phyloP scores from a whole-genome alignment of 2,329 filamentous ascomycete genomes.

The Cytospora paraplurivora region DNA sequence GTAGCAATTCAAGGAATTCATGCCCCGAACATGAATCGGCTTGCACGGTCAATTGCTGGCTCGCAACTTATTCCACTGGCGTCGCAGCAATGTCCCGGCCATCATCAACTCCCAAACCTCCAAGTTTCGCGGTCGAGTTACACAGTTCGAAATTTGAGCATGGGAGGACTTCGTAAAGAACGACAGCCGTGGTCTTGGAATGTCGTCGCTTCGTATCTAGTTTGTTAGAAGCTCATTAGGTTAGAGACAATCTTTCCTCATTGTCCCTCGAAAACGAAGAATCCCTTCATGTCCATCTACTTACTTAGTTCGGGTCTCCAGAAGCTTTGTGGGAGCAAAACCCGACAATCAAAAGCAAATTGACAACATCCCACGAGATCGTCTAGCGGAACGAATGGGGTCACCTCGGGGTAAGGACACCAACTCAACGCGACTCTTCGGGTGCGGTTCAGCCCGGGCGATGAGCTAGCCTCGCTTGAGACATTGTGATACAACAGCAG shows the following conservation, averaged over 20 bases:
- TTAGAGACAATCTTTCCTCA: neutral
- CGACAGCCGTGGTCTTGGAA: neutral
- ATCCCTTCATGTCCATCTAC: neutral
- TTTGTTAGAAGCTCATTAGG: neutral
- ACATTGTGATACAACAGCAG: neutral
- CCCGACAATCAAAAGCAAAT: neutral
- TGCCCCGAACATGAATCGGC: neutral
- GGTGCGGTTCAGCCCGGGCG: constrained; percentile 1
- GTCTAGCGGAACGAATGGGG: neutral
- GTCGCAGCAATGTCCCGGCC: neutral
- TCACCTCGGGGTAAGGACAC: neutral
- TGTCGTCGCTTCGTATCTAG: neutral
- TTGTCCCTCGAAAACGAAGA: neutral
- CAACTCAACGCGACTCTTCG: neutral
- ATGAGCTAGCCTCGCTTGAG: constrained; percentile 1
- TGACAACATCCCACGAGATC: neutral
- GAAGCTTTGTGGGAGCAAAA: neutral
- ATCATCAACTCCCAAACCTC: neutral
- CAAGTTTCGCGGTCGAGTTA: neutral
- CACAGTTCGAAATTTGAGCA: neutral
- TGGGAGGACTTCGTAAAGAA: neutral
- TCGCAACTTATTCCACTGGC: neutral
- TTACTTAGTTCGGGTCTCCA: neutral
- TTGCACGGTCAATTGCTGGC: neutral
- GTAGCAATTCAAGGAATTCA: neutral